These are phyloP conservation scores for Lipomyces kockii DNA, from an alignment of 805 yeast genomes.

Conservation along the genomic window DNA sequence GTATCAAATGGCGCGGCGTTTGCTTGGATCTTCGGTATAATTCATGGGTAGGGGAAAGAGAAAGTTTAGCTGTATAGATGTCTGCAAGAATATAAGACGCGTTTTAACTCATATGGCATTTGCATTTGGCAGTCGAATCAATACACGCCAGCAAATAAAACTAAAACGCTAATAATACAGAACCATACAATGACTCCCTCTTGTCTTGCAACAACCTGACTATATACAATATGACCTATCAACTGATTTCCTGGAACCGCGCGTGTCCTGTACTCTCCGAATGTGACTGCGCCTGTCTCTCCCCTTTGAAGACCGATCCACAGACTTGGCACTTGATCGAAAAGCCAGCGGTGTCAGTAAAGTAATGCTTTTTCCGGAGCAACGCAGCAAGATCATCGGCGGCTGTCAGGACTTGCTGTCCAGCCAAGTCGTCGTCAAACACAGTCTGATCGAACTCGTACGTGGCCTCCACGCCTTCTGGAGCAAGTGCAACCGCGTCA, in stretches of 20 bases:
- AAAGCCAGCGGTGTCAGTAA: constrained; percentile 68
- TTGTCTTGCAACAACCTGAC: neutral
- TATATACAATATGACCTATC: neutral
- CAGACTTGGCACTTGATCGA: constrained; percentile 64
- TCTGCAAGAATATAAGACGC: neutral
- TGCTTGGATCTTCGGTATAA: neutral
- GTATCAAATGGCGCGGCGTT: neutral
- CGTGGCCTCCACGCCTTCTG: constrained; percentile 40
- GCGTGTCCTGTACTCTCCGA: constrained; percentile 65
- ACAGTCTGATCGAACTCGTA: constrained; percentile 49
- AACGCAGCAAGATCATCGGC: constrained; percentile 50
- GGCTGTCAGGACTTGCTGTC: constrained; percentile 47
- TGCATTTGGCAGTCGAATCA: neutral
- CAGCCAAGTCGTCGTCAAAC: constrained; percentile 49
- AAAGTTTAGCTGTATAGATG: neutral
- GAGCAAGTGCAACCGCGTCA: constrained; percentile 60
- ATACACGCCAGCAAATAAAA: neutral
- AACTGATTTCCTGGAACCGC: constrained; percentile 59
- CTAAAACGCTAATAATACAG: neutral
- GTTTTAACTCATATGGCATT: neutral
- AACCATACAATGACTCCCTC: neutral
- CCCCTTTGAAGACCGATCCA: constrained; percentile 59
- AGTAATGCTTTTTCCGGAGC: constrained; percentile 58
- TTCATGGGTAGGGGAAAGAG: neutral
- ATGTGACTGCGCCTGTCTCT: constrained; percentile 66